Evolutionary conservation across 768 basidiomycete genomes (phyloP).

Genomic region (Kwoniella botswanensis): DNA sequence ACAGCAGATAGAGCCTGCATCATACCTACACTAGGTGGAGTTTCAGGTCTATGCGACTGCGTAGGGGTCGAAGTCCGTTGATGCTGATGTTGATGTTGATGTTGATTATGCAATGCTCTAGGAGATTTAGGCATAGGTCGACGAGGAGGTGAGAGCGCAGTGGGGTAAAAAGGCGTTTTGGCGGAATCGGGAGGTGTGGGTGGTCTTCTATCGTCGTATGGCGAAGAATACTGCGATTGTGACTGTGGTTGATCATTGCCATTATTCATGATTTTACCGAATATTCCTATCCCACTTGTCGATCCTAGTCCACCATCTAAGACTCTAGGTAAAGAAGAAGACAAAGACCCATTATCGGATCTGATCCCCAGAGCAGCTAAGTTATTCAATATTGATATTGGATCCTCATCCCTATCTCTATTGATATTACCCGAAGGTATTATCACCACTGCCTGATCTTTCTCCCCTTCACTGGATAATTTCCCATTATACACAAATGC

Average conservation of each 20-base stretch:
- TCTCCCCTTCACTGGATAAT: conserved; percentile 5
- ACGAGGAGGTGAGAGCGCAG: conserved; percentile 42
- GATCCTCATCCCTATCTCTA: background rate
- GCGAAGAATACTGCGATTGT: background rate
- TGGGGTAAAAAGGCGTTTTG: conserved; percentile 25
- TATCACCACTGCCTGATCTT: conserved; percentile 11
- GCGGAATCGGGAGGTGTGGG: conserved; percentile 27
- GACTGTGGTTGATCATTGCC: background rate
- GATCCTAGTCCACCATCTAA: conserved; percentile 21
- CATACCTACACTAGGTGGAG: conserved; percentile 20
- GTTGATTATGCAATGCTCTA: conserved; percentile 1
- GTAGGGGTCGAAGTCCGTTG: background rate
- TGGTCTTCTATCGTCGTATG: conserved; percentile 3
- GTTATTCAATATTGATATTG: background rate
- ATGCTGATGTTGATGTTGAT: background rate
- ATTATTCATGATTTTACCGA: conserved; percentile 1
- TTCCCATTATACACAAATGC: conserved; percentile 23
- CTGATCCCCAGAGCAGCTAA: conserved; percentile 5
- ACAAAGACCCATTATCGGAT: background rate
- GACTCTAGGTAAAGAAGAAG: conserved; percentile 17
- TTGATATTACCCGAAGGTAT: conserved; percentile 1
- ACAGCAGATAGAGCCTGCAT: conserved; percentile 28
- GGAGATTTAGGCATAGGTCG: conserved; percentile 40
- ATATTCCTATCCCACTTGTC: background rate
- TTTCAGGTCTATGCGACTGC: background rate